phyloP scores from a whole-genome alignment of 805 yeast species.

The Starmerella etchellsii region DNA sequence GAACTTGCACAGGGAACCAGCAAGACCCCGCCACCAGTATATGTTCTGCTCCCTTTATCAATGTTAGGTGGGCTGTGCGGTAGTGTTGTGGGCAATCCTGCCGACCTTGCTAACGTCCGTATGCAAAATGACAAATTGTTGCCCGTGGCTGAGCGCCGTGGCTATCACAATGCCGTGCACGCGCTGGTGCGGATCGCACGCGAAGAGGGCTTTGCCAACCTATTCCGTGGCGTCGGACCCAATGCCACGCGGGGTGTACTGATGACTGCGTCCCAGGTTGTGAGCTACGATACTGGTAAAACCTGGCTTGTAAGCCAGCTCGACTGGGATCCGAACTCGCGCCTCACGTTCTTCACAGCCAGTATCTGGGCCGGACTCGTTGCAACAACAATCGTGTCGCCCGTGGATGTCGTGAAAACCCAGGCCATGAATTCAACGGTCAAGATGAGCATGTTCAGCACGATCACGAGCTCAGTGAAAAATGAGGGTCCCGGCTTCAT shows the following conservation, averaged over 20 bases:
- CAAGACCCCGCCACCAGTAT: slow-evolving; percentile 39
- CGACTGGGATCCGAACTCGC: slow-evolving; percentile 44
- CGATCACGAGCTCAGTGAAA: slow-evolving; percentile 43
- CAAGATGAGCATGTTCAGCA: slow-evolving; percentile 37
- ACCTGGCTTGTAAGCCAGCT: slow-evolving; percentile 39
- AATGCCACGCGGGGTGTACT: slow-evolving; percentile 68
- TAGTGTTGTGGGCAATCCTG: slow-evolving; percentile 77
- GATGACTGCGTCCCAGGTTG: slow-evolving; percentile 87
- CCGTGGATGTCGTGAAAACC: slow-evolving; percentile 84
- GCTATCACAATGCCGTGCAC: slow-evolving; percentile 65
- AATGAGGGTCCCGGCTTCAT: slow-evolving; percentile 65
- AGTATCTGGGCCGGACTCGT: slow-evolving; percentile 72
- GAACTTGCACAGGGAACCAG: slow-evolving; percentile 27
- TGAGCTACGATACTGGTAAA: slow-evolving; percentile 70
- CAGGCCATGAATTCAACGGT: slow-evolving; percentile 54
- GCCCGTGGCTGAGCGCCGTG: slow-evolving; percentile 51
- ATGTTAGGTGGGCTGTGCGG: slow-evolving; percentile 80
- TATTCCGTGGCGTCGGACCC: slow-evolving; percentile 66
- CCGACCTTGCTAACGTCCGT: slow-evolving; percentile 76
- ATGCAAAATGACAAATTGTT: slow-evolving; percentile 80
- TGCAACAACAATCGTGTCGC: slow-evolving; percentile 85
- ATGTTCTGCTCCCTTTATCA: slow-evolving; percentile 56
- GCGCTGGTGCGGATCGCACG: slow-evolving; percentile 48
- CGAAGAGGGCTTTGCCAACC: slow-evolving; percentile 47
- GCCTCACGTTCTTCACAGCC: slow-evolving; percentile 64